These are phyloP conservation scores for Emmonsiellopsis sp. DNA, from an alignment of 2,329 filamentous ascomycete species.

Conservation along the genomic window DNA sequence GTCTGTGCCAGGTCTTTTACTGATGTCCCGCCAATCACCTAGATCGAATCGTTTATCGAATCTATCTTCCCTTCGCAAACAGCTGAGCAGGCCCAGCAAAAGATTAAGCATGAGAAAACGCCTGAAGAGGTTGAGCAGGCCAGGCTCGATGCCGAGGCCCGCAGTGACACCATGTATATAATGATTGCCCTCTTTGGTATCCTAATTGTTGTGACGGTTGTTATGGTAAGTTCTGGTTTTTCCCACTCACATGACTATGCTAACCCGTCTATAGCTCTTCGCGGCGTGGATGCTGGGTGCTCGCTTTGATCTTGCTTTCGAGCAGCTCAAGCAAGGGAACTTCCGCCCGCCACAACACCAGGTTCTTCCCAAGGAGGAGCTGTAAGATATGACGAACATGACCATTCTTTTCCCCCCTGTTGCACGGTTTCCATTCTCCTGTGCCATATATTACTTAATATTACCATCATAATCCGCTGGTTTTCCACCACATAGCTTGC, in stretches of 20 bases:
- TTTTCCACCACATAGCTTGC: not conserved
- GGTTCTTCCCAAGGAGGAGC: slow-evolving; percentile 31
- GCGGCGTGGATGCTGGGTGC: slow-evolving; percentile 73
- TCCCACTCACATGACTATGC: too few species aligned
- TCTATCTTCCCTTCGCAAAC: slow-evolving; percentile 81
- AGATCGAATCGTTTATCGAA: slow-evolving; percentile 96
- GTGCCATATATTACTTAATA: slow-evolving; percentile 5
- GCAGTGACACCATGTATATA: slow-evolving; percentile 7
- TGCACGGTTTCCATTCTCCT: not conserved
- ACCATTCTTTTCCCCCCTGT: not conserved
- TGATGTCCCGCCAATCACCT: slow-evolving; percentile 9
- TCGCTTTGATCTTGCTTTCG: slow-evolving; percentile 63
- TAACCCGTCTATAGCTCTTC: slow-evolving; percentile 49
- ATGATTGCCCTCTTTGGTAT: slow-evolving; percentile 52
- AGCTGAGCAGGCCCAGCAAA: slow-evolving; percentile 46
- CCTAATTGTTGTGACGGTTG: slow-evolving; percentile 59
- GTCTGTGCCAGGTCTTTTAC: not conserved
- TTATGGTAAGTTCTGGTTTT: slow-evolving; percentile 60
- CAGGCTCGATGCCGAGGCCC: slow-evolving; percentile 36
- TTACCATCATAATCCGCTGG: slow-evolving; percentile 1
- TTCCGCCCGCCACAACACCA: slow-evolving; percentile 29
- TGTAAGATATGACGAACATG: slow-evolving; percentile 22
- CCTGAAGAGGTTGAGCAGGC: slow-evolving; percentile 45
- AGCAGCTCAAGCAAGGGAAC: slow-evolving; percentile 45
- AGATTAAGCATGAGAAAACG: slow-evolving; percentile 46